Evolutionary conservation across 2,329 filamentous ascomycete species (phyloP).

Genomic region (Fusarium oxysporum): DNA sequence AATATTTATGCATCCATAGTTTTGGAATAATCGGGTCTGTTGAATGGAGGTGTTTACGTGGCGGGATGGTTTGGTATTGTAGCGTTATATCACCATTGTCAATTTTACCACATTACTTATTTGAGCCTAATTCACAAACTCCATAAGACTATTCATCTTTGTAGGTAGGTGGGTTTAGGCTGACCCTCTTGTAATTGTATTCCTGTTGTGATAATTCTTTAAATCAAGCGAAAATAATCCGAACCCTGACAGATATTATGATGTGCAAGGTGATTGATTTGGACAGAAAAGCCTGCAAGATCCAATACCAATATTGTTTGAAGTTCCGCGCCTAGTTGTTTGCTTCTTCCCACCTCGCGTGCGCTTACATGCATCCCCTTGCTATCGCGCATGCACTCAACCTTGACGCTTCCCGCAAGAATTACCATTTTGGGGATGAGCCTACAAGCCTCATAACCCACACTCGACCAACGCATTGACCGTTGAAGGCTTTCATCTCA

Average conservation of each 20-base stretch:
- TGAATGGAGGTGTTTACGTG: conserved; percentile 11
- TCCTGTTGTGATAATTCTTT: neutral
- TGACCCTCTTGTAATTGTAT: too few species aligned
- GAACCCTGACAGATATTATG: neutral
- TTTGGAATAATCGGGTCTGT: conserved; percentile 28
- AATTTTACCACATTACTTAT: neutral
- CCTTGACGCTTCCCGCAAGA: conserved; percentile 32
- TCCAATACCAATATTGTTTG: neutral
- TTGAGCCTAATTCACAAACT: neutral
- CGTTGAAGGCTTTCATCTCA: neutral
- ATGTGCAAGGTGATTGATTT: neutral
- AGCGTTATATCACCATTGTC: conserved; percentile 30
- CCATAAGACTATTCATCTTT: neutral
- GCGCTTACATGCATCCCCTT: conserved; percentile 28
- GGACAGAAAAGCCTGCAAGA: neutral
- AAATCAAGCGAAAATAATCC: neutral
- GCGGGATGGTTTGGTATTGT: conserved; percentile 23
- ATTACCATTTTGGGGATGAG: conserved; percentile 33
- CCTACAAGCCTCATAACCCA: neutral
- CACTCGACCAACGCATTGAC: conserved; percentile 2
- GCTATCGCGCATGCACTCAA: conserved; percentile 7
- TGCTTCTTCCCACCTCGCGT: conserved; percentile 6
- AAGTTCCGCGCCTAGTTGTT: neutral
- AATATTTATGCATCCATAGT: conserved; percentile 35
- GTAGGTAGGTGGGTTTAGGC: too few species aligned